Conservation (phyloP, 352 stramenopile genomes). For the Pythium sukuiense region DNA sequence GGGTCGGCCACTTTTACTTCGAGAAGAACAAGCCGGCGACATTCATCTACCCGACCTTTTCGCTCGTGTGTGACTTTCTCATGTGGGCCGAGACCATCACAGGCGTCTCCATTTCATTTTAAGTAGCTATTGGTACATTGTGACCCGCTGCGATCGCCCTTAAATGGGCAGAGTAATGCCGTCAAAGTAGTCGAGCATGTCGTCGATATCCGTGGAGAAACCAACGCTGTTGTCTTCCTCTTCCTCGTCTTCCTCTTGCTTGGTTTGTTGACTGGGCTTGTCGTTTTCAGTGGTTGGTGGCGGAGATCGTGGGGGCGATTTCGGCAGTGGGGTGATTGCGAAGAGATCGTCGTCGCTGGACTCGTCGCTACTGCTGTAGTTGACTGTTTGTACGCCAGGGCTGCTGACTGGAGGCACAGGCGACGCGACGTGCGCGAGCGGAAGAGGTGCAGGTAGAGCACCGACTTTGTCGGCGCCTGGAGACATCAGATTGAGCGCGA, state of each 20-base stretch:
- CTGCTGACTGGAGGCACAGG: neutral
- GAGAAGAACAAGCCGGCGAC: slow-evolving; percentile 61
- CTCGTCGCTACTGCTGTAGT: neutral
- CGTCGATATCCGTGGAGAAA: slow-evolving; percentile 51
- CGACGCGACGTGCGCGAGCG: neutral
- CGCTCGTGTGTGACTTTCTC: slow-evolving; percentile 57
- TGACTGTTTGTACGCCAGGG: neutral
- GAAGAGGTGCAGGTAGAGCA: slow-evolving; percentile 22
- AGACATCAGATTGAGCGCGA: slow-evolving; percentile 30
- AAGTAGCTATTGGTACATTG: neutral
- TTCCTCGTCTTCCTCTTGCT: slow-evolving; percentile 28
- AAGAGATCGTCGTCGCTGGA: slow-evolving; percentile 4
- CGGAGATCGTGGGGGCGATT: neutral
- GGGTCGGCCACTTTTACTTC: slow-evolving; percentile 65
- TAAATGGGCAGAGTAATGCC: slow-evolving; percentile 61
- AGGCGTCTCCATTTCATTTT: slow-evolving; percentile 38
- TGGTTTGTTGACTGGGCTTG: neutral
- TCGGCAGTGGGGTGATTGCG: neutral
- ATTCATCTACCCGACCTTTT: slow-evolving; percentile 72
- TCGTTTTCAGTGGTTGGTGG: neutral
- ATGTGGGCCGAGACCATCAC: slow-evolving; percentile 53
- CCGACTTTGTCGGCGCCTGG: slow-evolving; percentile 25
- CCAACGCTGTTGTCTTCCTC: neutral
- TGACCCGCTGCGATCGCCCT: neutral
- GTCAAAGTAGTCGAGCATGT: slow-evolving; percentile 80